Base-by-base conservation (phyloP, 139 green algal species). In the Ettlia oleoabundans region DNA sequence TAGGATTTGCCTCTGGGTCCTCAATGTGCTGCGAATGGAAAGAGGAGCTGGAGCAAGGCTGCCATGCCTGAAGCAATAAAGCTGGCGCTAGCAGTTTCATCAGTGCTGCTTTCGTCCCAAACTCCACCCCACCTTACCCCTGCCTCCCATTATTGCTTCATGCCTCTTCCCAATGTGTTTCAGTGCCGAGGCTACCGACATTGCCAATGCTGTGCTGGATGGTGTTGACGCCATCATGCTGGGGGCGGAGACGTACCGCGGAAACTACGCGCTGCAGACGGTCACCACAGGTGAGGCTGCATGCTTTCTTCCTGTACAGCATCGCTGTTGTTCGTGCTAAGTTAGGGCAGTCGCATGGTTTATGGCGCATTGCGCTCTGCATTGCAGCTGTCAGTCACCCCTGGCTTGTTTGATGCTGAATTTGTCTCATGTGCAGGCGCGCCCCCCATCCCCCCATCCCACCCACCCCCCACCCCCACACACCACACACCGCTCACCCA, bases 131-230 rank as follows among this genome's bases (percentile, higher is more conserved):
- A 38, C 28, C n/a, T 35, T 28, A 19, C 64, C 64, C 33, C 32
- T 6, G 4, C 30, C 51, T 18, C 32, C 32, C 72, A 28, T 32
- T 15, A 32, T 40, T 35, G 28, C 37, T 19, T 43, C 1, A 30
- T n/a, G 24, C 65, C 30, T 41, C 22, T n/a, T 21, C 33, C 13
- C 68, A 62, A 3, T 24, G 9, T 24, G 6, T 53, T 43, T 73
- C 79, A 90, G 86, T 42, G 95, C 95, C 9, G 95, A 98, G 87
- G 95, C 95, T 7, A 98, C 95, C 7, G 92, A 98, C 81, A 91
- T 97, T 51, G 93, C 94, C 40, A 98, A 98, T 55, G 94, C 94
- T 19, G 94, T 98, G 69, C 64, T 98, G 82, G 95, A 98, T 77
- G 95, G 95, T 7, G 92, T 93, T 41, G 95, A 98, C 53, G 94